Evolutionary conservation across 352 stramenopile genomes (phyloP).

Genomic region (Phytophthora macrochlamydospora): DNA sequence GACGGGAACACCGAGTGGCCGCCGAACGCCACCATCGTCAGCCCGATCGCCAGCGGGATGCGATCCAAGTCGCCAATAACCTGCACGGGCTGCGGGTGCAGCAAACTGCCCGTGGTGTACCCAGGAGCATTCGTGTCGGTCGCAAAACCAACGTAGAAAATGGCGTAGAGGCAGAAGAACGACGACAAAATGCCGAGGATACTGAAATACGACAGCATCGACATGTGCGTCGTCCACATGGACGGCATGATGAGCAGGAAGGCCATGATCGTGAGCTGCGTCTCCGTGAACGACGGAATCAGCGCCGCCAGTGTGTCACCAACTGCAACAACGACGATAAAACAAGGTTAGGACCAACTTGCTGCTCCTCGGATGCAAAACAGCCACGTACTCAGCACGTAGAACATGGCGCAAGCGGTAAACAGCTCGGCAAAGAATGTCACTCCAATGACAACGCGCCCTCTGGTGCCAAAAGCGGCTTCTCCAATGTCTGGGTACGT

Average conservation of each 20-base stretch:
- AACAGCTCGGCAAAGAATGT: constrained; percentile 88
- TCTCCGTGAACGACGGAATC: constrained; percentile 64
- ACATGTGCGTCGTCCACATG: constrained; percentile 82
- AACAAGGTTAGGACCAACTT: background rate
- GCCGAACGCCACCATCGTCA: constrained; percentile 89
- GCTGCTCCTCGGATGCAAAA: background rate
- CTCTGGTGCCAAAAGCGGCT: constrained; percentile 73
- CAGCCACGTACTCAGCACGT: constrained; percentile 69
- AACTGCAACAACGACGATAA: constrained; percentile 38
- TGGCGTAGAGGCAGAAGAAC: constrained; percentile 74
- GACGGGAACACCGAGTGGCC: constrained; percentile 90
- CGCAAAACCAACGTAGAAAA: constrained; percentile 79
- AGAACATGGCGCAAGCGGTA: constrained; percentile 79
- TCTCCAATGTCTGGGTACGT: constrained; percentile 88
- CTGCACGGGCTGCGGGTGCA: constrained; percentile 63
- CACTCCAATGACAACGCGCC: constrained; percentile 72
- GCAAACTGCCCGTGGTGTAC: constrained; percentile 60
- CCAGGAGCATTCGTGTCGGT: constrained; percentile 45
- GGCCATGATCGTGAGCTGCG: constrained; percentile 67
- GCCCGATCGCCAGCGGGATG: constrained; percentile 79
- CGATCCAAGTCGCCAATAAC: constrained; percentile 68
- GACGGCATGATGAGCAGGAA: constrained; percentile 81
- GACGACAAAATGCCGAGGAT: constrained; percentile 87
- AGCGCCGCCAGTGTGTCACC: constrained; percentile 77
- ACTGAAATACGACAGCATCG: constrained; percentile 85